Evolutionary conservation across 2,329 filamentous ascomycete species (phyloP).

Genomic region (Fusarium palustre): DNA sequence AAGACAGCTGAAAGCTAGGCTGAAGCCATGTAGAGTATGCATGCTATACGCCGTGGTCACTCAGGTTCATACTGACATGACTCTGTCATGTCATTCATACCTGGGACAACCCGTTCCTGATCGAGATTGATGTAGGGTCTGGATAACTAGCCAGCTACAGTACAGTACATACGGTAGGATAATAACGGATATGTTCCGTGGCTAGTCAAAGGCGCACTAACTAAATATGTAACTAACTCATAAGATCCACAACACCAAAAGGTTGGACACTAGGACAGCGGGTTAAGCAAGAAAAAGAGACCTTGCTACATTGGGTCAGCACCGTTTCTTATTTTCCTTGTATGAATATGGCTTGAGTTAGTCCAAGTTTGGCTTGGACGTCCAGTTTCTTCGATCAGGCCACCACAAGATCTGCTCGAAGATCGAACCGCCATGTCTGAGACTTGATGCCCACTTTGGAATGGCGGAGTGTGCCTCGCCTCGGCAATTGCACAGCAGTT

Average conservation of each 20-base stretch:
- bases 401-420: slow-evolving; percentile 16
- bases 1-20: neutral
- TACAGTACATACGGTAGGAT: no score
- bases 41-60: neutral
- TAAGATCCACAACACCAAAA: neutral
- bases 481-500: slow-evolving; percentile 24
- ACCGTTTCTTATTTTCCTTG: neutral
- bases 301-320: neutral
- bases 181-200: neutral
- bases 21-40: neutral
- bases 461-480: slow-evolving; percentile 22
- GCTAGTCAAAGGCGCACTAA: neutral
- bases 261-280: neutral
- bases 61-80: neutral
- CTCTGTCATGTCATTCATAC: neutral
- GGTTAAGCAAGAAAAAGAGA: neutral
- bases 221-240: neutral
- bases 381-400: slow-evolving; percentile 15
- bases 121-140: neutral
- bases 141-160: neutral
- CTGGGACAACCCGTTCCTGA: neutral
- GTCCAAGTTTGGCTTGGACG: neutral
- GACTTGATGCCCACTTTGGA: slow-evolving; percentile 20
- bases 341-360: neutral
- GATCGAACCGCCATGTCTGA: slow-evolving; percentile 23